These are phyloP conservation scores for Populus tremula DNA, from an alignment of 345 rosid genomes.

Conservation along the genomic window DNA sequence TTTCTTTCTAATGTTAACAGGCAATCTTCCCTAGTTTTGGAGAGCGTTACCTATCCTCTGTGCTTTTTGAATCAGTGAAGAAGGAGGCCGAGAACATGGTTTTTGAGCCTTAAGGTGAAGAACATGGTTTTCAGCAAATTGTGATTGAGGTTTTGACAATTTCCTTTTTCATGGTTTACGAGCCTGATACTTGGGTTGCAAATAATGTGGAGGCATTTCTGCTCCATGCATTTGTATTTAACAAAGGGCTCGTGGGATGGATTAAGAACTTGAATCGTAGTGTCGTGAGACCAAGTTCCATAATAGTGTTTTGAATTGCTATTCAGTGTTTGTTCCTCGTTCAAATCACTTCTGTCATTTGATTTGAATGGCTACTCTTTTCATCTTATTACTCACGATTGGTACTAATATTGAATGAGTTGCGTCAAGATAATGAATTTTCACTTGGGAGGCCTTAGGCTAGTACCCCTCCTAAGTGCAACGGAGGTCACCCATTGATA, in stretches of 20 bases:
- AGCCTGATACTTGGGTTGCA: neutral
- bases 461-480: neutral
- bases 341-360: no score
- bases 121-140: neutral
- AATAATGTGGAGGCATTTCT: neutral
- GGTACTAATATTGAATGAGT: no score
- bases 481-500: constrained; percentile 21
- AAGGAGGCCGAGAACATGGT: constrained; percentile 55
- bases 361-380: no score
- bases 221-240: neutral
- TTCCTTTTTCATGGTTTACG: neutral
- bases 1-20: constrained; percentile 29
- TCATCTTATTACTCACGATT: no score
- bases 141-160: neutral
- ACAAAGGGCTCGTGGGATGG: neutral
- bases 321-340: no score
- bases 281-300: neutral
- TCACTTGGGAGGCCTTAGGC: constrained; percentile 19
- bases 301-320: neutral
- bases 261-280: neutral
- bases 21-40: constrained; percentile 66
- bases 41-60: constrained; percentile 66
- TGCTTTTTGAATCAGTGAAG: constrained; percentile 54
- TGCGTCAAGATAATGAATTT: no score
- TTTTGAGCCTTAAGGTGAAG: constrained; percentile 24